Evolutionary conservation across 2,329 filamentous ascomycete genomes (phyloP).

Genomic region (Amphichorda felina): DNA sequence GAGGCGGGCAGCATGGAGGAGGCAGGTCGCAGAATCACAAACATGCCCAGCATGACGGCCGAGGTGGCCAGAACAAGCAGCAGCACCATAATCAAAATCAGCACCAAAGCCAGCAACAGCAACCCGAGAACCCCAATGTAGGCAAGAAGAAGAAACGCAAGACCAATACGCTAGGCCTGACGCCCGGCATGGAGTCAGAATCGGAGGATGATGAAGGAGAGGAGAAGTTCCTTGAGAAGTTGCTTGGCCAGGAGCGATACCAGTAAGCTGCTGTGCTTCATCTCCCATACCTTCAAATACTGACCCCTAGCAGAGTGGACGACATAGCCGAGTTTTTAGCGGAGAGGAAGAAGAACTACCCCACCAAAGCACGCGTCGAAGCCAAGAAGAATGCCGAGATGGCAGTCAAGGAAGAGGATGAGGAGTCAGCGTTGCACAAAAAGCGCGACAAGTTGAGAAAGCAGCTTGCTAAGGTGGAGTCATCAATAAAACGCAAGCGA

Average conservation of each 20-base stretch:
- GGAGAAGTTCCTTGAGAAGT: constrained; percentile 51
- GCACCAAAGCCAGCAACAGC: constrained; percentile 11
- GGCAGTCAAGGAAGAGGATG: constrained; percentile 39
- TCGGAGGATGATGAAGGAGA: constrained; percentile 58
- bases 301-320: constrained; percentile 31
- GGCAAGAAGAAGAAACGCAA: constrained; percentile 62
- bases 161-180: constrained; percentile 60
- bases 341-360: constrained; percentile 69
- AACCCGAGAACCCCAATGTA: constrained; percentile 29
- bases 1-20: constrained; percentile 31
- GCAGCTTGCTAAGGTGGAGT: constrained; percentile 59
- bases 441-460: constrained; percentile 51
- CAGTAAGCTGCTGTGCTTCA: constrained; percentile 1
- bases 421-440: constrained; percentile 47
- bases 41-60: constrained; percentile 12
- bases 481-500: constrained; percentile 56
- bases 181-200: constrained; percentile 51
- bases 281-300: constrained; percentile 1
- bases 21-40: constrained; percentile 28
- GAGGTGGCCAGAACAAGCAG: constrained; percentile 4
- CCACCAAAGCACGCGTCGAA: constrained; percentile 60
- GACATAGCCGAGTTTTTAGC: constrained; percentile 73
- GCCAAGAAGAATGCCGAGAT: constrained; percentile 44
- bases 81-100: constrained; percentile 7
- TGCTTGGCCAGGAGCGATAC: constrained; percentile 37